phyloP scores from a whole-genome alignment of 2,329 filamentous ascomycete genomes.

The Macrophomina phaseolina region DNA sequence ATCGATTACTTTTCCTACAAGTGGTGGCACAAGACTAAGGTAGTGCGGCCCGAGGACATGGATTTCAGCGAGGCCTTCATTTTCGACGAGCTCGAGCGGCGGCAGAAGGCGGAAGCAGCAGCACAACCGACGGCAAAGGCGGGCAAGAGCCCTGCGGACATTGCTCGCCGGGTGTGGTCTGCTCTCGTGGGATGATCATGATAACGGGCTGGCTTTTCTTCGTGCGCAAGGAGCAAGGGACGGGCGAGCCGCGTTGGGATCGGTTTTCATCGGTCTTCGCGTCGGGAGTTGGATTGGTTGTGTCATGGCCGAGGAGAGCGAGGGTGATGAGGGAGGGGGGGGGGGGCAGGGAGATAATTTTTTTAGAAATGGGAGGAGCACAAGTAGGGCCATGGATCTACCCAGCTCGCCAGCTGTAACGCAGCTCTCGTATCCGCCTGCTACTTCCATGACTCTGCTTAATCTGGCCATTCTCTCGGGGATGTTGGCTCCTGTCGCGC shows the following conservation, averaged over 20 bases:
- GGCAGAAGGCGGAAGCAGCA: conserved; percentile 13
- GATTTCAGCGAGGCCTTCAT: conserved; percentile 25
- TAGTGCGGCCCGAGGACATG: conserved; percentile 24
- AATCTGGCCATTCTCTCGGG: not conserved
- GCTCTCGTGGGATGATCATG: conserved; percentile 20
- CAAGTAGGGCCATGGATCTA: not conserved
- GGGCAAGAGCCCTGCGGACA: not conserved
- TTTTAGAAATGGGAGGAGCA: not conserved
- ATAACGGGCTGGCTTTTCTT: not conserved
- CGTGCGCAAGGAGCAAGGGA: not conserved
- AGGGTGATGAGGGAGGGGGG: not conserved
- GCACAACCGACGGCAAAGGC: not conserved
- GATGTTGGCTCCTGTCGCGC: not conserved
- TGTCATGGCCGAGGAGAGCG: not conserved
- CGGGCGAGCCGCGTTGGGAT: not conserved
- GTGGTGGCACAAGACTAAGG: conserved; percentile 27
- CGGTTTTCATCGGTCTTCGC: not conserved
- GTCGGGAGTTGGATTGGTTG: not conserved
- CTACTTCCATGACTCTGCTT: not conserved
- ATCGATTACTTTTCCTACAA: conserved; percentile 27
- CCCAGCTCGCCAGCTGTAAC: conserved; percentile 19
- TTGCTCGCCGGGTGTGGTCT: conserved; percentile 10
- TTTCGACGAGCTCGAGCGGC: conserved; percentile 21
- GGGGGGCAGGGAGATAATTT: not conserved
- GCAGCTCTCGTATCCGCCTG: not conserved